phyloP scores from a whole-genome alignment of 345 rosid genomes.

The Euphorbia tirucalli region DNA sequence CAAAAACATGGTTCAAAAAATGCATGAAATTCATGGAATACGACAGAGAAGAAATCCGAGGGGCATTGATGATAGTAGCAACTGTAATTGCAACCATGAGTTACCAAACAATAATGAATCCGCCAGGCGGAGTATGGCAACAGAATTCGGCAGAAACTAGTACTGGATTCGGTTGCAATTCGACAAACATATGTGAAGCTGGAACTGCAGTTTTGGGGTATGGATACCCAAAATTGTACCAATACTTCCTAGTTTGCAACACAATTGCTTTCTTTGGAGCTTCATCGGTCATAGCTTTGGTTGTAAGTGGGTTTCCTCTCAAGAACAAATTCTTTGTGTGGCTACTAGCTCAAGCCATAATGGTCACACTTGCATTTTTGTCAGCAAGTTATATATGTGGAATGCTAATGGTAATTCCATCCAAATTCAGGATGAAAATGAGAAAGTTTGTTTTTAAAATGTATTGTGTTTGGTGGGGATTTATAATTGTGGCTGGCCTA shows the following conservation, averaged over 20 bases:
- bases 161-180: background rate
- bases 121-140: slow-evolving; percentile 10
- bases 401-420: background rate
- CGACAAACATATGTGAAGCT: slow-evolving; percentile 1
- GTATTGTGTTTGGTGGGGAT: background rate
- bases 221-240: background rate
- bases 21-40: background rate
- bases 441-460: background rate
- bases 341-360: background rate
- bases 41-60: background rate
- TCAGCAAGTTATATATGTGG: background rate
- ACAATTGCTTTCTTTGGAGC: background rate
- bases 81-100: slow-evolving; percentile 11
- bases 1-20: background rate
- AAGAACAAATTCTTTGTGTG: background rate
- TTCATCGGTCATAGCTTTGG: background rate
- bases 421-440: background rate
- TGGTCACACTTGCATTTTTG: background rate
- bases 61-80: slow-evolving; percentile 2
- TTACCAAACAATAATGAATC: slow-evolving; percentile 1
- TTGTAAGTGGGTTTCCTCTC: slow-evolving; percentile 1
- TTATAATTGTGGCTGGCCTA: background rate
- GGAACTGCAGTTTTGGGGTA: slow-evolving; percentile 2
- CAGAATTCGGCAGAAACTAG: background rate
- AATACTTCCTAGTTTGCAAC: background rate